Evolutionary conservation across 495 filamentous ascomycete genomes (phyloP), one percentile per base, ranked within the genome.

Genomic region (Clohesyomyces aquaticus): DNA sequence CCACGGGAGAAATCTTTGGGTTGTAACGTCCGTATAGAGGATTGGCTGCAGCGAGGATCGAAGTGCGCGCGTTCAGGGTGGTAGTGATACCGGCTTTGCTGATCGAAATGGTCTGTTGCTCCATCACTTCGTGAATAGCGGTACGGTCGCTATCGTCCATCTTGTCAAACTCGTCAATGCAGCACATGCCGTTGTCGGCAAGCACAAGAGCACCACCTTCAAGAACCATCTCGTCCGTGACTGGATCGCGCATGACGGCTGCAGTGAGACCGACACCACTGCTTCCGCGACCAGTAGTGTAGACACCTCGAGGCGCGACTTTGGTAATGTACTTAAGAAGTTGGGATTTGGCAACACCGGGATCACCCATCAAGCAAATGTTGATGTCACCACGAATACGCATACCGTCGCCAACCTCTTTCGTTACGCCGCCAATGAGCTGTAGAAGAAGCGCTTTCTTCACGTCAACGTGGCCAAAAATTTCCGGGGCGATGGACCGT

Each of bases 91-190:
- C 94, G 18, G 94, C 94, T 80, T 98, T 98, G 66, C 93, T 96
- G 67, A 98, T 98, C 57, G 91, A 96, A 59, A 98, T 98, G 51
- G 94, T 98, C 77, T 98, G 94, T 74, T 98, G 94, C 72, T 98
- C 94, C 94, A 98, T 98, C 28, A 98, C 94, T 86, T 98, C 94
- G 82, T 98, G 94, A 72, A 98, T 98, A 27, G 95, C 95, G 0
- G 94, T 98, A 61, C 94, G 84, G 75, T 98, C 95, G 55, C 84
- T 82, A 73, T 98, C 94, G 73, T 98, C 95, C 94, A 98, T 98
- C 78, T 98, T 98, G 81, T 98, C 94, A 73, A 98, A 98, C 75
- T 98, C 94, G 79, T 98, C 94, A 77, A 98, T 98, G 74, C 94
- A 98, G 85, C 94, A 98, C 76, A 96, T 95, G 68, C 94, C 94